Evolutionary conservation across 2,329 filamentous ascomycete genomes (phyloP).

Genomic region (Pseudogymnoascus sp.): DNA sequence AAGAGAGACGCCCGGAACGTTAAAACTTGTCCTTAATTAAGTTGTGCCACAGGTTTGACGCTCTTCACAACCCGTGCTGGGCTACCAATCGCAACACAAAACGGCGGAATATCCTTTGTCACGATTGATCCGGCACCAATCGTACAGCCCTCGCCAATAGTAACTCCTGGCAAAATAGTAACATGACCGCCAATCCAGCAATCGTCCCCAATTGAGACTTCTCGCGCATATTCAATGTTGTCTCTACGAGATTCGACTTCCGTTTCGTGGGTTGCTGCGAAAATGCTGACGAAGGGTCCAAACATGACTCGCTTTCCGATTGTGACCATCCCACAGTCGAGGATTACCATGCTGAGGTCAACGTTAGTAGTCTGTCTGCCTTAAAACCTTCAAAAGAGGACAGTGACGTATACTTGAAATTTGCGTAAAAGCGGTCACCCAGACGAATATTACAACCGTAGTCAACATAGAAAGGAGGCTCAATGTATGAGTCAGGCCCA

Average conservation of each 20-base stretch:
- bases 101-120: conserved; percentile 41
- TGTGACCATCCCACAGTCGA: conserved; percentile 63
- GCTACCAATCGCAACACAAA: conserved; percentile 40
- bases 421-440: conserved; percentile 56
- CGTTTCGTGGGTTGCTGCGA: conserved; percentile 62
- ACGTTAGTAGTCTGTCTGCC: no score
- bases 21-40: not conserved
- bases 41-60: conserved; percentile 26
- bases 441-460: conserved; percentile 59
- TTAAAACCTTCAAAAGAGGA: conserved; percentile 18
- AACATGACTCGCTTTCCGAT: conserved; percentile 34
- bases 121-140: conserved; percentile 44
- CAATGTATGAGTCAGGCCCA: conserved; percentile 48
- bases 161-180: conserved; percentile 44
- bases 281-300: conserved; percentile 64
- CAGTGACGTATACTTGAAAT: conserved; percentile 39
- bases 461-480: conserved; percentile 54
- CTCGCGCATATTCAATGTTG: conserved; percentile 38
- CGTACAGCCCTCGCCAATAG: conserved; percentile 43
- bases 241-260: conserved; percentile 46
- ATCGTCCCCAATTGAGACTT: conserved; percentile 43
- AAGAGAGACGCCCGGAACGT: no score
- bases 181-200: conserved; percentile 47
- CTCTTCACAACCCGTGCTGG: conserved; percentile 43
- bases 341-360: conserved; percentile 29